Evolutionary conservation across 1,284 basidiomycete species (phyloP).

Genomic region (Leccinum angustisporum): DNA sequence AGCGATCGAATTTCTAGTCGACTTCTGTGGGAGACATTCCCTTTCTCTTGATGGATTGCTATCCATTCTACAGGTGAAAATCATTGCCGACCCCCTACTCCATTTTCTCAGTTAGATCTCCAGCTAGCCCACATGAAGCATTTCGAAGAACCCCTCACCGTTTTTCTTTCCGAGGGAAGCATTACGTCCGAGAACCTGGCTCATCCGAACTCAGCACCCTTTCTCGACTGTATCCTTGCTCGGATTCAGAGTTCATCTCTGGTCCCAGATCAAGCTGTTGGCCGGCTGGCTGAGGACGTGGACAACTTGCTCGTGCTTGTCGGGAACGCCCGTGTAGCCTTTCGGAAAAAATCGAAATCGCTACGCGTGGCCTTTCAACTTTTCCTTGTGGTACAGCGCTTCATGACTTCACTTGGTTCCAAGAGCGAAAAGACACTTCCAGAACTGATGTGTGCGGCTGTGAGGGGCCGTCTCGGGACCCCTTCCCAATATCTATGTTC

Average conservation of each 20-base stretch:
- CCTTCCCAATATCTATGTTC: constrained; percentile 45
- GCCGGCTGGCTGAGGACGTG: constrained; percentile 24
- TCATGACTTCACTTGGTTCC: constrained; percentile 44
- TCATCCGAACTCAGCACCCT: constrained; percentile 27
- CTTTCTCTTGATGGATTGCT: constrained; percentile 55
- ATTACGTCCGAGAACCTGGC: constrained; percentile 23
- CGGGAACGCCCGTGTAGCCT: constrained; percentile 39
- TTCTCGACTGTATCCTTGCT: constrained; percentile 43
- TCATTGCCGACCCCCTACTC: neutral
- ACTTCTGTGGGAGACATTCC: constrained; percentile 54
- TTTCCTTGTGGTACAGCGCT: constrained; percentile 43
- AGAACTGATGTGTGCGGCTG: constrained; percentile 36
- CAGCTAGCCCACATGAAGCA: constrained; percentile 68
- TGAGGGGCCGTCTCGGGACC: constrained; percentile 43
- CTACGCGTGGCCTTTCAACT: constrained; percentile 50
- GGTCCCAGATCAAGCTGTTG: constrained; percentile 10
- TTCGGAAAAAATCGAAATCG: constrained; percentile 36
- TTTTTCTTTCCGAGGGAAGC: constrained; percentile 34
- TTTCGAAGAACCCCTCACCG: constrained; percentile 58
- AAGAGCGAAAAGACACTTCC: constrained; percentile 32
- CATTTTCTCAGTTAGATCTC: constrained; percentile 4
- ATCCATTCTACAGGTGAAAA: constrained; percentile 58
- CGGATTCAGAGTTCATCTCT: constrained; percentile 33
- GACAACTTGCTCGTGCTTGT: constrained; percentile 36
- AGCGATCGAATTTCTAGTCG: constrained; percentile 51